Conservation (phyloP, 2,329 filamentous ascomycete species). For the Stachybotrys chlorohalonatus region DNA sequence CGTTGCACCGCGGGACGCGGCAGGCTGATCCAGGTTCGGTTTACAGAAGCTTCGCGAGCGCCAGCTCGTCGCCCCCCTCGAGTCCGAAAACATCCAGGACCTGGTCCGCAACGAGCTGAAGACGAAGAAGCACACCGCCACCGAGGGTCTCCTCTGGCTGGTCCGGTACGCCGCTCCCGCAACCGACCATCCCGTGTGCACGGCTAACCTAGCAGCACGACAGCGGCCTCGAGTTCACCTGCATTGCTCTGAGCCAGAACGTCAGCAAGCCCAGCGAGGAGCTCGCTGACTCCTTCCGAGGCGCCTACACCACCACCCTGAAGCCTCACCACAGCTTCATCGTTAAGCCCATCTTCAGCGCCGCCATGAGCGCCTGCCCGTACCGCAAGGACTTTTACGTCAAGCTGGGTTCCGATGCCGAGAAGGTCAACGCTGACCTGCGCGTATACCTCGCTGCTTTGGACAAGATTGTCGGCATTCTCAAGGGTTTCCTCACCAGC, state of each 20-base stretch:
- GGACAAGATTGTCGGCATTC: constrained; percentile 68
- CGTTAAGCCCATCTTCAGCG: constrained; percentile 84
- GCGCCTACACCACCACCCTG: constrained; percentile 75
- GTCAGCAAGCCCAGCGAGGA: constrained; percentile 59
- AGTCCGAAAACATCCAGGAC: constrained; percentile 77
- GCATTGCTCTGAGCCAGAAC: constrained; percentile 73
- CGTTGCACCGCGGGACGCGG: background rate
- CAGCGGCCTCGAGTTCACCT: constrained; percentile 91
- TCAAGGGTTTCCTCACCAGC: constrained; percentile 50
- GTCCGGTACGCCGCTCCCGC: constrained; percentile 53
- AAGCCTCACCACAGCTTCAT: constrained; percentile 87
- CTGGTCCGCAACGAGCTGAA: constrained; percentile 83
- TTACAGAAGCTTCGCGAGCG: constrained; percentile 79
- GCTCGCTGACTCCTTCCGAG: constrained; percentile 78
- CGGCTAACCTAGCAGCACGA: background rate
- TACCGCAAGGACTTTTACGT: constrained; percentile 90
- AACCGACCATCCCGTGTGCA: background rate
- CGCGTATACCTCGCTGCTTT: constrained; percentile 66
- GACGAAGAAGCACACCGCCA: constrained; percentile 77
- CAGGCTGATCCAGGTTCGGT: background rate
- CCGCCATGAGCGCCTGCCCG: constrained; percentile 86
- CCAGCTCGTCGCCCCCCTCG: constrained; percentile 65
- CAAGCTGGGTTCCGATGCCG: constrained; percentile 66
- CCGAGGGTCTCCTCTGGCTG: constrained; percentile 87
- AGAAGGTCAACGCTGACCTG: constrained; percentile 55